Percentiles rank a stretch among this genome's conserved stretches.
These are phyloP conservation scores for Isatis lusitanica DNA, from an alignment of 441 rosid genomes.

Conservation along the genomic window DNA sequence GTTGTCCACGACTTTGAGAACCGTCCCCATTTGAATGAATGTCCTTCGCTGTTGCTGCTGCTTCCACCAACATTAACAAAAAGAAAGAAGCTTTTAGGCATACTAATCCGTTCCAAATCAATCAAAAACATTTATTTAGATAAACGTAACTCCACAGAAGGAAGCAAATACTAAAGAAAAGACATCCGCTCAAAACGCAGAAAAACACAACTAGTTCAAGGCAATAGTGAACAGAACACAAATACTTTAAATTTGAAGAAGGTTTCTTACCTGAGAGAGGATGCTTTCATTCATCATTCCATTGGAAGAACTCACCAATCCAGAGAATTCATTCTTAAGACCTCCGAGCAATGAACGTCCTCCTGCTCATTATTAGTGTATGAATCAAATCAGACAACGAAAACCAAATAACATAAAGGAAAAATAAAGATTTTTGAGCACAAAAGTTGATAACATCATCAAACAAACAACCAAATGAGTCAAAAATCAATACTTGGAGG, in stretches of 20 bases:
- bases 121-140: neutral
- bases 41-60: constrained; percentile 66
- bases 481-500: no score
- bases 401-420: no score
- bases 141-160: neutral
- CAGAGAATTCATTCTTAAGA: constrained; percentile 44
- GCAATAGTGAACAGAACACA: neutral
- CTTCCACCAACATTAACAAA: neutral
- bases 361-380: constrained; percentile 26
- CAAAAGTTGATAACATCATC: neutral
- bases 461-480: neutral
- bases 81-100: neutral
- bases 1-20: constrained; percentile 87
- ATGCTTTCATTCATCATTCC: constrained; percentile 36
- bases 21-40: constrained; percentile 89
- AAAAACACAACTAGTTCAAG: neutral
- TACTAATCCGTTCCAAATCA: neutral
- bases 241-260: neutral
- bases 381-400: neutral
- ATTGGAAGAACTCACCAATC: constrained; percentile 38
- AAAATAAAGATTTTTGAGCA: neutral
- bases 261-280: constrained; percentile 53
- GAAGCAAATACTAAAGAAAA: neutral
- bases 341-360: constrained; percentile 56
- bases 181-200: neutral